phyloP scores from a whole-genome alignment of 2,329 filamentous ascomycete genomes.

The Cordyceps farinosa region DNA sequence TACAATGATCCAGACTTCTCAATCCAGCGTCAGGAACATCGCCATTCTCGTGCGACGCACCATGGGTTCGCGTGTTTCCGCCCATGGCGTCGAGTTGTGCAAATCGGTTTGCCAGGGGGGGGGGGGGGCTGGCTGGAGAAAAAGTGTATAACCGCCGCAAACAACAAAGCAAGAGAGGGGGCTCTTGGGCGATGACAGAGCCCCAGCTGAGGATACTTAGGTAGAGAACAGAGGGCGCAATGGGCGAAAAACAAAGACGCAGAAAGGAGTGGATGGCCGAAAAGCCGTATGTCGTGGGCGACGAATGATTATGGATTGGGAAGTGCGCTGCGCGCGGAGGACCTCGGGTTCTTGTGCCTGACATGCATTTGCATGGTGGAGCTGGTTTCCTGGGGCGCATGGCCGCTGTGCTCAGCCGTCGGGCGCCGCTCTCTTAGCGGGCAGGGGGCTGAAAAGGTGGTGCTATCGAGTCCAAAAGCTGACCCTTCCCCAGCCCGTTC shows the following conservation, averaged over 20 bases:
- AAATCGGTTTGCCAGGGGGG: too few relatives aligned
- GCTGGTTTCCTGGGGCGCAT: not conserved
- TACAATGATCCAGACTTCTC: slow-evolving; percentile 76
- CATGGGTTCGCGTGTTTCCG: slow-evolving; percentile 32
- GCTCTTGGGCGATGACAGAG: not conserved
- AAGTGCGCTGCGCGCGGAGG: not conserved
- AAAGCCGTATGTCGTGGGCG: slow-evolving; percentile 9
- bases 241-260: not conserved
- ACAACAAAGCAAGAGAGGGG: not conserved
- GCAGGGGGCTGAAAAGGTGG: too few relatives aligned
- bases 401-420: not conserved
- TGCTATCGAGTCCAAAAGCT: too few relatives aligned
- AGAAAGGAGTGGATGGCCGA: slow-evolving; percentile 15
- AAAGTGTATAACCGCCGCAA: not conserved
- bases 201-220: not conserved
- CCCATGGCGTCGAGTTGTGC: slow-evolving; percentile 26
- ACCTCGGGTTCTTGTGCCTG: slow-evolving; percentile 8
- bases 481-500: not conserved
- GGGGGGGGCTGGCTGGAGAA: not conserved
- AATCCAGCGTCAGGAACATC: slow-evolving; percentile 65
- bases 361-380: not conserved
- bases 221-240: not conserved
- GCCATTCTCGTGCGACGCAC: slow-evolving; percentile 29
- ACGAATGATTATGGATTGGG: not conserved
- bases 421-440: not conserved